These are phyloP conservation scores for Telfairia occidentalis DNA, from an alignment of 331 rosid genomes.

Conservation along the genomic window DNA sequence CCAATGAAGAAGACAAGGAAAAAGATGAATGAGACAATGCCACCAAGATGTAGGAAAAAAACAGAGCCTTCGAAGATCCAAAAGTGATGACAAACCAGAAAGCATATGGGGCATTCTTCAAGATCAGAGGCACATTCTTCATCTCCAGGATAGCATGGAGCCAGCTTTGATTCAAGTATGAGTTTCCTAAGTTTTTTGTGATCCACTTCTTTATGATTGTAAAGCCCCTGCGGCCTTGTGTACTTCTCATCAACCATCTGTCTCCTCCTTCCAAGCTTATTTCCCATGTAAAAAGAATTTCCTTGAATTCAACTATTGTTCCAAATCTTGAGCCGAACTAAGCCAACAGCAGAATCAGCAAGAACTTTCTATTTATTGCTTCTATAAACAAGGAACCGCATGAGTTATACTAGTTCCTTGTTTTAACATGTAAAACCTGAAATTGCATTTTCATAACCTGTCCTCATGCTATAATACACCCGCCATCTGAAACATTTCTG, in stretches of 20 bases:
- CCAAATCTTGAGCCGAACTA: conserved; percentile 23
- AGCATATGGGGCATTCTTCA: conserved; percentile 99
- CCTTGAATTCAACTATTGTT: conserved; percentile 12
- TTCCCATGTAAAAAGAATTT: conserved; percentile 64
- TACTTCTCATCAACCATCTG: conserved; percentile 88
- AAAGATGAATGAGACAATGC: not conserved
- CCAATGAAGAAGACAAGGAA: not conserved
- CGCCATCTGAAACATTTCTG: conserved; percentile 1
- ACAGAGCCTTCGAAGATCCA: conserved; percentile 1
- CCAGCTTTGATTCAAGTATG: conserved; percentile 86
- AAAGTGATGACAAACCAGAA: conserved; percentile 53
- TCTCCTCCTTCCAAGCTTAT: conserved; percentile 89
- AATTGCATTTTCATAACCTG: not conserved
- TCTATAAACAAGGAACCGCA: conserved; percentile 18
- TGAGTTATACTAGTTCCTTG: conserved; percentile 15
- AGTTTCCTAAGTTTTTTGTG: conserved; percentile 92
- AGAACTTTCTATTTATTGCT: conserved; percentile 17
- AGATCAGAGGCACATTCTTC: conserved; percentile 54
- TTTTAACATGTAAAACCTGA: not conserved
- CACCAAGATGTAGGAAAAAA: not conserved
- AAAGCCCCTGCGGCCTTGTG: conserved; percentile 92
- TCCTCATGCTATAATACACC: not conserved
- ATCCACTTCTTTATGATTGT: conserved; percentile 93
- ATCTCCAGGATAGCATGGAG: conserved; percentile 96
- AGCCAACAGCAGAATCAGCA: conserved; percentile 17